Base-by-base conservation (phyloP, 2,329 filamentous ascomycete species). In the Scedosporium apiospermum region DNA sequence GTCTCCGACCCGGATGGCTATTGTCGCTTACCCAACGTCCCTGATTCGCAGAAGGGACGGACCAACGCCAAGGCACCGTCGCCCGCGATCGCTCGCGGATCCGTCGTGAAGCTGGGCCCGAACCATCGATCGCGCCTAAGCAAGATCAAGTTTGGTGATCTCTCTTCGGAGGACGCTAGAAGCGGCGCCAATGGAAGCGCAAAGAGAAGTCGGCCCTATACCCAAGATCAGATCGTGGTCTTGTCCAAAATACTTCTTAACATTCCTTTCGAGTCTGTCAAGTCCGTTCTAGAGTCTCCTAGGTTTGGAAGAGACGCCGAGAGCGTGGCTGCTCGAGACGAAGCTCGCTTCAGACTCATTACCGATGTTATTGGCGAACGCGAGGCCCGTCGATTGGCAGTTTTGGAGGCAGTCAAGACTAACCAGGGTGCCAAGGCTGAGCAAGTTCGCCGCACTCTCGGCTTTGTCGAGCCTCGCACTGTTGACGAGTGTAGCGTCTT, bases 61-160 rank as follows among this genome's bases (percentile, higher is more conserved):
- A 12, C 27, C 30, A 41, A 30, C 12, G 23, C 57, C 53, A 42
- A 42, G 18, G 65, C 66, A 7, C 60, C 61, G 4, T 61, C 68
- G 16, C 62, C 66, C 9, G 59, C 69, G 41, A 57, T 65, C 12
- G 49, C 46, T 60, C 63, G 18, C 64, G 65, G 9, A 18, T 61
- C 62, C n/a, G n/a, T 63, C 12, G 41, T 62, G 21, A 38, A n/a
- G 30, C 63, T 63, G 57, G 44, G 42, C 9, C 55, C 65, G 14
- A 62, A 61, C 42, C 57, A 72, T 69, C 60, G 70, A 69, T 6
- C 78, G 74, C 61, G 73, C 84, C 60, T 79, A 80, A 58, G 73
- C 65, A 81, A 80, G 65, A 90, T 91, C 61, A 84, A 86, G 64
- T 91, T 91, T 68, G 88, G 88, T n/a, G 87, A 90, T 66, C 75